phyloP scores from a whole-genome alignment of 352 stramenopile genomes.

The Stramenopiles sp. region DNA sequence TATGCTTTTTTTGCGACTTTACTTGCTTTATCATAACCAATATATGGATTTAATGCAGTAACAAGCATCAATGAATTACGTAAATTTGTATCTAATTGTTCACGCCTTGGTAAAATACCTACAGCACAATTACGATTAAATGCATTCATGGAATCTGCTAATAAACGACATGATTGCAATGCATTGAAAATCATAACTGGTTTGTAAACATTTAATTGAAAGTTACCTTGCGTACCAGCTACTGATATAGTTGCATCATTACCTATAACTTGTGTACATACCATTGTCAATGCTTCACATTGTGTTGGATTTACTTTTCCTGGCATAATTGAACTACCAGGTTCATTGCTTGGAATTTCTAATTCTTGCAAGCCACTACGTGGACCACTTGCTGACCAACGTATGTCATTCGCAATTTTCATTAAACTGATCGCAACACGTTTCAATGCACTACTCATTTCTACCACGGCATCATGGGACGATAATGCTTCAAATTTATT shows the following conservation, averaged over 20 bases:
- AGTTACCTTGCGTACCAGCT: conserved; percentile 76
- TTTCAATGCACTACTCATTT: conserved; percentile 64
- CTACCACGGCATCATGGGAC: conserved; percentile 34
- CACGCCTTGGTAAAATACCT: conserved; percentile 43
- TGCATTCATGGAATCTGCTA: conserved; percentile 32
- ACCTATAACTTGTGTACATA: conserved; percentile 80
- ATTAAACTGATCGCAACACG: conserved; percentile 62
- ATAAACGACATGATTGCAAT: conserved; percentile 30
- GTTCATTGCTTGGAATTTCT: conserved; percentile 62
- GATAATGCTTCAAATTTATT: conserved; percentile 76
- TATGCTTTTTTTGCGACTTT: conserved; percentile 88
- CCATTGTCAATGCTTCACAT: conserved; percentile 87
- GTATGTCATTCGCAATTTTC: conserved; percentile 83
- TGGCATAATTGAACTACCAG: conserved; percentile 82
- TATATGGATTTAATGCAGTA: conserved; percentile 82
- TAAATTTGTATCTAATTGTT: conserved; percentile 71
- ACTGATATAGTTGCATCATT: conserved; percentile 80
- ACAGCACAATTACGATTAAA: conserved; percentile 30
- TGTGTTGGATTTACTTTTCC: conserved; percentile 92
- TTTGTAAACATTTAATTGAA: conserved; percentile 95
- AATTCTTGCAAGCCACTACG: conserved; percentile 76
- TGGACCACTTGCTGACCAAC: conserved; percentile 68
- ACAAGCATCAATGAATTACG: conserved; percentile 88
- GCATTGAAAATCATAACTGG: conserved; percentile 78
- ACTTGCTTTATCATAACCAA: conserved; percentile 88